Evolutionary conservation across 768 basidiomycete genomes (phyloP), one percentile per base, ranked within the genome.

Genomic region (Calocera cornea): DNA sequence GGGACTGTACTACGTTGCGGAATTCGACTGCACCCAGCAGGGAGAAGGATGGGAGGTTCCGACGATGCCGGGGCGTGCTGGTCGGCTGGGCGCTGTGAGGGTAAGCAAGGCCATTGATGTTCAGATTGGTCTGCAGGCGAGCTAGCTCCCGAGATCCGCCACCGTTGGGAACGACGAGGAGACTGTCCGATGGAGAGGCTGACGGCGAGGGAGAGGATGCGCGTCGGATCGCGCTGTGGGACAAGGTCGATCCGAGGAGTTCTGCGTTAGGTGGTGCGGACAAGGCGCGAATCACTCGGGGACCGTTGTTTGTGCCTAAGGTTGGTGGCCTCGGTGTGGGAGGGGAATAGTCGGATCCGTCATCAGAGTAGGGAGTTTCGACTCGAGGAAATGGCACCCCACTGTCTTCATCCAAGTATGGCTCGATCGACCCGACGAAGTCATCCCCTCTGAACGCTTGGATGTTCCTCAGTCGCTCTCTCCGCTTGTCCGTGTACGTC

Each of bases 21-120:
- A 99, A 99, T 76, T 99, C 97, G 49, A 99, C 83, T 0, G 97
- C 97, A 10, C 95, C 92, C 2, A 98, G 84, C 1, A 99, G 83
- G 1, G 95, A 97, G 72, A 92, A 92, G 0, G 89, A 90, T 1
- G 89, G 89, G 77, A 92, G 83, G 69, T 84, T 83, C 11, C 77
- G 75, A 40, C 79, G 75, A 27, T 77, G 76, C 70, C 78, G 68
- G 27, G 80, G 68, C 71, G 75, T 33, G 27, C 60, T 70, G 63
- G 75, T 70, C 7, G 80, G 84, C 83, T 1, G 87, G 84, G 84
- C 80, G 29, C 79, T 81, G 7, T 16, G 83, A 79, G 65, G 78
- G 77, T 10, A 83, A 74, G 22, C 77, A 78, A 34, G 73, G 54
- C 54, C 54, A 31, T 27, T 60, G 27, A 5, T 60, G 31, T 10